Evolutionary conservation across 208 protist species (phyloP), one percentile per base, ranked within the genome.

Genomic region (Blastocrithidia nonstop): DNA sequence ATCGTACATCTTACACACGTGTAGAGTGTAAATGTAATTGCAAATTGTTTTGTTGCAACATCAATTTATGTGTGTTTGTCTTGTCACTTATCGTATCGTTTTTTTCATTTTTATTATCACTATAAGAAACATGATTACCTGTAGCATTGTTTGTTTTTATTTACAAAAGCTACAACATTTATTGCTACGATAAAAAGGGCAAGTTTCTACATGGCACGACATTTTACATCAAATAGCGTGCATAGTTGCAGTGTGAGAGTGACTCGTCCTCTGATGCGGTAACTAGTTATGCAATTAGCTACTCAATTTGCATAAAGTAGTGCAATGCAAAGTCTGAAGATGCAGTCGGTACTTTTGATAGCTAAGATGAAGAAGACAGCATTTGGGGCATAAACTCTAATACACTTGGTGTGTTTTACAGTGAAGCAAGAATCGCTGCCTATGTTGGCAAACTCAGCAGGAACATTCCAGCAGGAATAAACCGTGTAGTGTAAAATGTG

Each of bases 291-390:
- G 55, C 80, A 21, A 81, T 58, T 21, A 89, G 39, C 22, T 89
- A 75, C 50, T 89, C 80, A 19, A 89, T 51, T 35, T 85, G 56
- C 54, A 86, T 72, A 47, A 81, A 86, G 35, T 71, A 86, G 16
- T 37, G 42, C 4, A 78, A 66, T 35, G 29, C 29, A 11, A n/a
- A 15, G n/a, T 11, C 29, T 64, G 48, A 25, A n/a, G 16, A 8
- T n/a, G 29, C n/a, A 35, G 11, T n/a, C 29, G 29, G 11, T n/a
- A n/a, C 11, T n/a, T 11, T 35, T 35, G 29, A 11, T 35, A n/a
- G 11, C n/a, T 11, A 15, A 11, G 29, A 11, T 35, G 29, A 15
- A 11, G 29, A 11, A 15, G 29, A 31, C 15, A 9, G 11, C 26
- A 20, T 20, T 42, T 15, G 17, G 11, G 37, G 17, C 26, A n/a